These are phyloP conservation scores for Komagataella mondaviorum DNA, from an alignment of 805 yeast genomes.

Conservation along the genomic window DNA sequence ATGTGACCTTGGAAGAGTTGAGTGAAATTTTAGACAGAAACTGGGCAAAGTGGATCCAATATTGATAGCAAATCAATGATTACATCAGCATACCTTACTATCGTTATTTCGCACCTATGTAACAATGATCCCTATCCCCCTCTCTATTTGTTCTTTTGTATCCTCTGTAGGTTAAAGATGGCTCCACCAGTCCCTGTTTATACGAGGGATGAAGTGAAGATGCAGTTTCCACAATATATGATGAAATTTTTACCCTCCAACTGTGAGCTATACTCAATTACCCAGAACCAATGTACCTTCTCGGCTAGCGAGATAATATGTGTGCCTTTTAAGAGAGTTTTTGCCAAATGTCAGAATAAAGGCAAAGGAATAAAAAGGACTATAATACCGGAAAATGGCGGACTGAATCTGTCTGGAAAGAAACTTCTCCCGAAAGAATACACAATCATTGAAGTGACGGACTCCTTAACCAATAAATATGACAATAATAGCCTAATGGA, in stretches of 20 bases:
- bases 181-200: conserved; percentile 38
- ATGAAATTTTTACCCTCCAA: conserved; percentile 1
- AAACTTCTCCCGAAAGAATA: conserved; percentile 11
- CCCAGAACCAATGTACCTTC: conserved; percentile 34
- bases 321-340: conserved; percentile 33
- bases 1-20: conserved; percentile 28
- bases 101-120: neutral
- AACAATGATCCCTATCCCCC: neutral
- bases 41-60: neutral
- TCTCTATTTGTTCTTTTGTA: neutral
- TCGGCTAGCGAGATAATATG: conserved; percentile 28
- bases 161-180: conserved; percentile 15
- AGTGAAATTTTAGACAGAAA: conserved; percentile 1
- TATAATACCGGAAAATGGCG: conserved; percentile 5
- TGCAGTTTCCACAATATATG: conserved; percentile 9
- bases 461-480: conserved; percentile 19
- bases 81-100: neutral
- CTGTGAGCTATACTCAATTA: conserved; percentile 23
- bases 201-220: conserved; percentile 20
- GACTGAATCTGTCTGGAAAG: neutral
- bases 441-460: conserved; percentile 25
- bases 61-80: neutral
- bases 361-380: conserved; percentile 9
- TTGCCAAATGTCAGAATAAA: conserved; percentile 25
- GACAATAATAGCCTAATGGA: conserved; percentile 7